Evolutionary conservation across 345 rosid species (phyloP), one percentile per base, ranked within the genome.

Genomic region (Gossypium herbaceum): DNA sequence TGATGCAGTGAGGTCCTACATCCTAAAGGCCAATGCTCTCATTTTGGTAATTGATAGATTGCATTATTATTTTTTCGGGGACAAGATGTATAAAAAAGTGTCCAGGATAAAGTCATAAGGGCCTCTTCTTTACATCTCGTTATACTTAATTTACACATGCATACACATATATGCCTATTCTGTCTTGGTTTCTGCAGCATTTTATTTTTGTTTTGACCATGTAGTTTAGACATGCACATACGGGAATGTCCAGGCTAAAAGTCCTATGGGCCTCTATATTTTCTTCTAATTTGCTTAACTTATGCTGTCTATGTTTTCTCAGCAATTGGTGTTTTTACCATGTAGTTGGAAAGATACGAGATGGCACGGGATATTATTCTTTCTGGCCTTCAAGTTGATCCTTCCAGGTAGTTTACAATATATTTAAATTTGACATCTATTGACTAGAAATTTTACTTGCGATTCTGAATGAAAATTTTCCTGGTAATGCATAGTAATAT

Each of bases 311-410:
- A 51, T 20, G 59, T 52, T 60, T 66, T 45, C 39, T 68, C 41
- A 59, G 4, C 7, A n/a, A 27, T 11, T 68, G 29, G 27, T 73
- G 45, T 73, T 50, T 66, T 75, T 61, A 27, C 75, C 75, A 72
- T 76, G 79, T 87, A 94, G 98, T 79, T 92, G 88, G 99, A 95
- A 83, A 90, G 89, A 78, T 95, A 95, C 79, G 93, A 92, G 68
- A 68, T 76, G 74, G 97, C 99, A 43, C 85, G 88, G 71, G 93
- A 92, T 59, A 81, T 81, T 79, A 77, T 92, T 79, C 86, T 91
- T 71, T 89, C 93, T 60, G 99, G 98, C 67, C 96, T 95, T 81
- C 98, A 92, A 81, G 79, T 90, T 72, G 96, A 92, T 82, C 98
- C 99, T 63, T 86, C 81, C 73, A 90, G 98, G 99, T 94, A 86